Evolutionary conservation across 768 basidiomycete genomes (phyloP).

Genomic region (Tulasnella sp.): DNA sequence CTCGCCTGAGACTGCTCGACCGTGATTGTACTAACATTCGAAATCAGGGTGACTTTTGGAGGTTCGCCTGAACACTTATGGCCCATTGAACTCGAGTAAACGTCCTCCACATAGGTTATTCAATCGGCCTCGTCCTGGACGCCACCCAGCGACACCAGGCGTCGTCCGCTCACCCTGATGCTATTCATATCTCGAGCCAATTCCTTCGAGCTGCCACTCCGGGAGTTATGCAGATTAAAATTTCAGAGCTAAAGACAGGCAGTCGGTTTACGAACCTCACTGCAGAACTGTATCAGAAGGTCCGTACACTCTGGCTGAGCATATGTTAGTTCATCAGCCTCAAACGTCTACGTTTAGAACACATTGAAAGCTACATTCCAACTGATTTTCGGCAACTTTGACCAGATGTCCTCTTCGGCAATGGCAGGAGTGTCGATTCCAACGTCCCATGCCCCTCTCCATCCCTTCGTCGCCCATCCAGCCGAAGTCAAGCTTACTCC

Average conservation of each 20-base stretch:
- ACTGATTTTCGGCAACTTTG: slow-evolving; percentile 1
- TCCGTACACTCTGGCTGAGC: neutral
- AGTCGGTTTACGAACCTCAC: slow-evolving; percentile 7
- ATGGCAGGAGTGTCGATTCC: neutral
- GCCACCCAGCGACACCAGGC: neutral
- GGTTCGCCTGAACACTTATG: neutral
- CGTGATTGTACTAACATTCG: neutral
- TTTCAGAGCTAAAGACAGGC: neutral
- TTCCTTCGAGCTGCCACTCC: slow-evolving; percentile 1
- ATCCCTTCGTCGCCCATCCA: neutral
- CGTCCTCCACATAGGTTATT: neutral
- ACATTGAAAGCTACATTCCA: neutral
- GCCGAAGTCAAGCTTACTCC: neutral
- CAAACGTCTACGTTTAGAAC: neutral
- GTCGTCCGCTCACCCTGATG: neutral
- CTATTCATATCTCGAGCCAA: neutral
- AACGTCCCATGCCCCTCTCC: neutral
- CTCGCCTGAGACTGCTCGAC: neutral
- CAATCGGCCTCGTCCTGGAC: neutral
- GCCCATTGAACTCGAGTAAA: neutral
- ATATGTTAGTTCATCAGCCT: neutral
- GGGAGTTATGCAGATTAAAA: neutral
- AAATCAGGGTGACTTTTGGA: slow-evolving; percentile 11
- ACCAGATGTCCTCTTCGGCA: neutral
- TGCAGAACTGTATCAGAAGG: neutral